Percentiles rank a stretch among this genome's conserved stretches.
These are phyloP conservation scores for Pestalotiopsis sp. DNA, from an alignment of 2,329 filamentous ascomycete genomes.

Conservation along the genomic window DNA sequence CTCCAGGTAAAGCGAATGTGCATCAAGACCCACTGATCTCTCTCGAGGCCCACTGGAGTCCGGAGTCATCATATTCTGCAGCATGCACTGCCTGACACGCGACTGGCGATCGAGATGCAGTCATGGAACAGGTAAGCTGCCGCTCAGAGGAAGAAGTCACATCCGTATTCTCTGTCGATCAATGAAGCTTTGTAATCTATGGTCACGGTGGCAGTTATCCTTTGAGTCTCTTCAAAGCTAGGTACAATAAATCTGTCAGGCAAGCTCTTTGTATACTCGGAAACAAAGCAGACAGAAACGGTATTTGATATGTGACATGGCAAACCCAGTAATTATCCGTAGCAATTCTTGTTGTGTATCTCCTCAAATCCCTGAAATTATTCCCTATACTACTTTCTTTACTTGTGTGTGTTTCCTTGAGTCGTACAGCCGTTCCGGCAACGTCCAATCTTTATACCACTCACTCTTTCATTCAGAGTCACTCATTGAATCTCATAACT, in stretches of 20 bases:
- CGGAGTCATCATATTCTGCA: too few relatives aligned
- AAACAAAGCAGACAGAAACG: not conserved
- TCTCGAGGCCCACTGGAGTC: not conserved
- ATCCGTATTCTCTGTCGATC: not conserved
- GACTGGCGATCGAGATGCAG: not conserved
- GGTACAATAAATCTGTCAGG: not conserved
- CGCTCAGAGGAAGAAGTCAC: not conserved
- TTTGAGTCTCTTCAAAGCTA: not conserved
- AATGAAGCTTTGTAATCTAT: not conserved
- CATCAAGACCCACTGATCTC: not conserved
- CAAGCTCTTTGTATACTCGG: not conserved
- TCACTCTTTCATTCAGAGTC: not conserved
- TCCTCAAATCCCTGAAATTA: not conserved
- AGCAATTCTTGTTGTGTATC: not conserved
- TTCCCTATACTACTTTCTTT: not conserved
- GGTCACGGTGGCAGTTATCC: not conserved
- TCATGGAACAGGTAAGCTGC: not conserved
- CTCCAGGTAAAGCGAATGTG: not conserved
- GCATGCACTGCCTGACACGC: not conserved
- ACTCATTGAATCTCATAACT: not conserved
- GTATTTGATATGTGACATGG: not conserved
- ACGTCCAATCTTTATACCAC: not conserved
- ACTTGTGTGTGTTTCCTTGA: not conserved
- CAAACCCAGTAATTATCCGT: not conserved
- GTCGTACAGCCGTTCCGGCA: not conserved